phyloP scores from a whole-genome alignment of 805 yeast species.

The Candida awuae region DNA sequence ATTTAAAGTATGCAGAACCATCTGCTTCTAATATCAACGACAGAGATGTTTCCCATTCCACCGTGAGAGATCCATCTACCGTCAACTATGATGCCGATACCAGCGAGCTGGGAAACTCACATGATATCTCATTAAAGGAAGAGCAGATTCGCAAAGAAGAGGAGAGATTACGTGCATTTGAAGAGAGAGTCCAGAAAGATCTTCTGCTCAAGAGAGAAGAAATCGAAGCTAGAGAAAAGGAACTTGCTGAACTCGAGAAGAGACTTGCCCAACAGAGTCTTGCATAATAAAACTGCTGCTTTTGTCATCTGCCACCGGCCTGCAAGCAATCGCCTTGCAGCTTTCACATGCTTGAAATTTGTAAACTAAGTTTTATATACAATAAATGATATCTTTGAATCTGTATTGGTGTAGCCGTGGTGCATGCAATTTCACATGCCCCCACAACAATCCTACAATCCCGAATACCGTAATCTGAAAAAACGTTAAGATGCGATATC shows the following conservation, averaged over 20 bases:
- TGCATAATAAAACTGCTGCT: background rate
- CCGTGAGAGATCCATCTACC: constrained; percentile 2
- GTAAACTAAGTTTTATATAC: too few relatives aligned
- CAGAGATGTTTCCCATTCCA: constrained; percentile 9
- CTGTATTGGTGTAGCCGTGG: too few relatives aligned
- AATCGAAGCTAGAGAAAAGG: constrained; percentile 75
- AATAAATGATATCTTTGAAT: too few relatives aligned
- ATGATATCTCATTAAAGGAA: constrained; percentile 43
- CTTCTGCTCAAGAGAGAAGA: constrained; percentile 73
- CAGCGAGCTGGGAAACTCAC: background rate
- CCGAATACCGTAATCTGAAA: background rate
- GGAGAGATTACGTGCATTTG: constrained; percentile 78
- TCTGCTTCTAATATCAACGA: background rate
- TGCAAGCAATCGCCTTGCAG: background rate
- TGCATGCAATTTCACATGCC: constrained; percentile 4
- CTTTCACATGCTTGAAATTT: too few relatives aligned
- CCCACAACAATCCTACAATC: background rate
- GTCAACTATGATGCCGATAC: background rate
- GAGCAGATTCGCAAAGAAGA: constrained; percentile 86
- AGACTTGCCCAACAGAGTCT: constrained; percentile 23
- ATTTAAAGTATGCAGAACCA: background rate
- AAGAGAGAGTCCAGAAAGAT: constrained; percentile 84
- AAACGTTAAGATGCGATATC: too few relatives aligned
- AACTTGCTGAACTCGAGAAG: constrained; percentile 67
- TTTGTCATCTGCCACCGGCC: background rate